Evolutionary conservation across 73 alveolate species (phyloP), one percentile per base, ranked within the genome.

Genomic region (Paramecium bursaria): DNA sequence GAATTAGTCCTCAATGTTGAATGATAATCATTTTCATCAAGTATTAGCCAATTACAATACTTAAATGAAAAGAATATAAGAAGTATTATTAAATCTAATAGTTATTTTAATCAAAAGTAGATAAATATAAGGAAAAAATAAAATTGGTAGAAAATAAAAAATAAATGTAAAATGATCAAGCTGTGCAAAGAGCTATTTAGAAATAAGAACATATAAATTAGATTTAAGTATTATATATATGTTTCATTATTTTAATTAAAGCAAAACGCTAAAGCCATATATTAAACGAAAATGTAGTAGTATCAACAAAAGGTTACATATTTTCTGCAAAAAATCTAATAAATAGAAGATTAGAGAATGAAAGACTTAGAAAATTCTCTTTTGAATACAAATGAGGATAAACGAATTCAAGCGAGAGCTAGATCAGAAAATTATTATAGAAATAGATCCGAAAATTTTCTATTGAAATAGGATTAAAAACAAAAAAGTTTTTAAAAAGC

Each of bases 61-160:
- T 21, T 67, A 67, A 67, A 67, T 67, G 82, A 67, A 67, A 39
- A 15, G 55, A 42, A 67, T 67, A 0, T 67, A 67, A 19, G 82
- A 67, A 3, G 82, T 57, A 57, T 23, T 1, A 6, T 30, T 13
- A 3, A n/a, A 13, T 23, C 10, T 2, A 1, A 30, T 13, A 57
- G 76, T 30, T 67, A 3, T 67, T 53, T 22, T 42, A 39, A 67
- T 17, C n/a, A 9, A 39, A 42, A 67, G 9, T 67, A 22, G 21
- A 42, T 21, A 42, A 31, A 31, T 67, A 67, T 67, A 23, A 67
- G 44, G 50, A 67, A 14, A 67, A 67, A 42, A 67, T 67, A 14
- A 33, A 42, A 15, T 0, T 10, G 14, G 44, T 67, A 5, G 33
- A 67, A 39, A 2, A 67, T 15, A 31, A 14, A 13, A 67, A 67